A percentile compares a stretch with the other conserved stretches of the same genome.
phyloP scores from a whole-genome alignment of 495 filamentous ascomycete species.

The Xylaria palmicola region DNA sequence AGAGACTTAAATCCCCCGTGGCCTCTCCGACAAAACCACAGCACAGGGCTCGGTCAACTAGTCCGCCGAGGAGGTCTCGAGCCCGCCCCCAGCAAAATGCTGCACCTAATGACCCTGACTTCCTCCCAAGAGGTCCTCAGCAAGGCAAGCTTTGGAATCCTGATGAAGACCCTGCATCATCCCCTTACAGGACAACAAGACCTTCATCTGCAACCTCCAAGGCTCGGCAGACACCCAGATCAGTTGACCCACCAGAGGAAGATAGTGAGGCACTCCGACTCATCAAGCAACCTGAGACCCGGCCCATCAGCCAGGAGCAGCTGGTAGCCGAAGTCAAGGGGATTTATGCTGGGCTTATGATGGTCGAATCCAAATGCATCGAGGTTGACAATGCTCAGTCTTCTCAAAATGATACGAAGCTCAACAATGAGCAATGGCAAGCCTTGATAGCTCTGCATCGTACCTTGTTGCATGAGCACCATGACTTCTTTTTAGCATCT shows the following conservation, averaged over 20 bases:
- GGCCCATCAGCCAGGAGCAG: conserved; percentile 64
- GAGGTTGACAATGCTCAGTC: conserved; percentile 63
- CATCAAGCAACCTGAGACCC: conserved; percentile 45
- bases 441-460: conserved; percentile 68
- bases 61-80: conserved; percentile 25
- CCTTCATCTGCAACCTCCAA: neutral
- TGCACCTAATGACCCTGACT: conserved; percentile 30
- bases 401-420: conserved; percentile 36
- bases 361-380: conserved; percentile 73
- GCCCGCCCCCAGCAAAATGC: conserved; percentile 14
- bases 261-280: conserved; percentile 20
- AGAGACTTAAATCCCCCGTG: conserved; percentile 25
- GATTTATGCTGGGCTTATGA: conserved; percentile 70
- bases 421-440: conserved; percentile 65
- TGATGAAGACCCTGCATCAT: conserved; percentile 22
- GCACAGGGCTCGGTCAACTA: conserved; percentile 17
- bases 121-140: conserved; percentile 24
- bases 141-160: conserved; percentile 39
- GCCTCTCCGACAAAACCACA: conserved; percentile 9
- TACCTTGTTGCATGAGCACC: conserved; percentile 72
- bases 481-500: conserved; percentile 77
- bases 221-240: neutral
- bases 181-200: conserved; percentile 18
- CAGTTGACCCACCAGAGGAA: conserved; percentile 19
- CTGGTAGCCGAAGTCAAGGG: conserved; percentile 61